Base-by-base conservation (phyloP, 2,329 filamentous ascomycete genomes). In the Fusarium keratoplasticum region DNA sequence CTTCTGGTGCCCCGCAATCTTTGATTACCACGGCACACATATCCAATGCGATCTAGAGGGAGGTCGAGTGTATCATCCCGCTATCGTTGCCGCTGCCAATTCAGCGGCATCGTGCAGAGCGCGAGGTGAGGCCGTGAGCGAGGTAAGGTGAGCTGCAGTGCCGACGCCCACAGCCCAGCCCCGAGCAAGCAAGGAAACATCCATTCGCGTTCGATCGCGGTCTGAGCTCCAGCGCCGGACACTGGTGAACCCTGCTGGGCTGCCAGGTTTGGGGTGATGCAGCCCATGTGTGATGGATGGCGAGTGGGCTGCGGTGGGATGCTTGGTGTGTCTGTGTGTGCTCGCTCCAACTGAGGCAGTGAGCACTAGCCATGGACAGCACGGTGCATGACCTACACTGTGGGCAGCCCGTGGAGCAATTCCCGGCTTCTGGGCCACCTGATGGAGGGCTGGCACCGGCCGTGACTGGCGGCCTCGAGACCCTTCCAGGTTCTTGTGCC, bases 381-480 rank as follows among this genome's bases (percentile, higher is more conserved):
- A 74, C 71, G 68, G 72, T 74, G 71, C 72, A 74, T 72, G 60
- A 74, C 71, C 50, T 22, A 47, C 62, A 64, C 62, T 64, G 62
- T 64, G 62, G 44, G 33, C 36, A 54, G 27, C 8, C 57, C 13
- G 71, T 70, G 69, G 67, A 72, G 70, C 69, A 71, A 70, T 73
- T 71, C 69, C 68, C 63, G 65, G 62, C 70, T 65, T 62, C 65
- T 66, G 66, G 66, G 18, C 47, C 62, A 47, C 31, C 44, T 61
- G 61, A 74, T 62, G 76, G 77, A 76, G 77, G 77, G 77, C 68
- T 75, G 77, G 64, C 35, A 64, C 50, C 59, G 38, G 47, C 62
- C 57, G 40, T 78, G 75, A 78, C 71, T 78, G 76, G 65, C 68
- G 68, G 76, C 66, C 65, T 74, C 60, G 59, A 76, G 59, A 58